Percentiles rank a stretch among this genome's conserved stretches.
These are phyloP conservation scores for Bathelium albidoporum DNA, from an alignment of 495 filamentous ascomycete genomes.

Conservation along the genomic window DNA sequence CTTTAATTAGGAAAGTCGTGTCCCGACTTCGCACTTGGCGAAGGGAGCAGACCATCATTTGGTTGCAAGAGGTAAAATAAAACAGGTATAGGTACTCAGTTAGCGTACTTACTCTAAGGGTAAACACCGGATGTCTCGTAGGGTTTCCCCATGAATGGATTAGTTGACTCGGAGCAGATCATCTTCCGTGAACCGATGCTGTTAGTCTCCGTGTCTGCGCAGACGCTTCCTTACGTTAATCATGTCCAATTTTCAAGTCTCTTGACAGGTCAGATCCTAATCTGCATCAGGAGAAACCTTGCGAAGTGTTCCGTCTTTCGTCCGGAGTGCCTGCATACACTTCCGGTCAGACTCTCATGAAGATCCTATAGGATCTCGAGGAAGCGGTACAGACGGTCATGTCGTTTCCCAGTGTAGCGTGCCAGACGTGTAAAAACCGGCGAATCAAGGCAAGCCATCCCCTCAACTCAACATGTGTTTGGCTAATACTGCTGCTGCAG, in stretches of 20 bases:
- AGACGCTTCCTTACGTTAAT: background rate
- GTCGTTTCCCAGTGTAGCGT: conserved; percentile 1
- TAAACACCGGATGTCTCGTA: too few species aligned
- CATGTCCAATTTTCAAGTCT: background rate
- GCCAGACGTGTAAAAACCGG: conserved; percentile 21
- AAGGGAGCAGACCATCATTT: too few species aligned
- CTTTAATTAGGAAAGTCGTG: too few species aligned
- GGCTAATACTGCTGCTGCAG: conserved; percentile 11
- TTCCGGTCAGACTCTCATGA: background rate
- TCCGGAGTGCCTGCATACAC: background rate
- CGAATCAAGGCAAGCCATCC: conserved; percentile 21
- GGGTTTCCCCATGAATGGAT: background rate
- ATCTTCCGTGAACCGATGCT: too few species aligned
- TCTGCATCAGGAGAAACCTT: background rate
- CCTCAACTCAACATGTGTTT: background rate
- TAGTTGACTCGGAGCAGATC: background rate
- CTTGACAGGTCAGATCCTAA: background rate
- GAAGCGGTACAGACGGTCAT: conserved; percentile 2
- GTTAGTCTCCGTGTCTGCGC: background rate
- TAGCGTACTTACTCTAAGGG: too few species aligned
- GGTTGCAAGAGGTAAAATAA: too few species aligned
- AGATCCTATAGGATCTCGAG: background rate
- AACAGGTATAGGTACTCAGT: too few species aligned
- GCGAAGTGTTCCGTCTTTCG: background rate
- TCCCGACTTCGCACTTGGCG: too few species aligned